A percentile compares a stretch with the other conserved stretches of the same genome.
Conservation (phyloP, 1,139 yeast species). For the Arxiozyma telluris region DNA sequence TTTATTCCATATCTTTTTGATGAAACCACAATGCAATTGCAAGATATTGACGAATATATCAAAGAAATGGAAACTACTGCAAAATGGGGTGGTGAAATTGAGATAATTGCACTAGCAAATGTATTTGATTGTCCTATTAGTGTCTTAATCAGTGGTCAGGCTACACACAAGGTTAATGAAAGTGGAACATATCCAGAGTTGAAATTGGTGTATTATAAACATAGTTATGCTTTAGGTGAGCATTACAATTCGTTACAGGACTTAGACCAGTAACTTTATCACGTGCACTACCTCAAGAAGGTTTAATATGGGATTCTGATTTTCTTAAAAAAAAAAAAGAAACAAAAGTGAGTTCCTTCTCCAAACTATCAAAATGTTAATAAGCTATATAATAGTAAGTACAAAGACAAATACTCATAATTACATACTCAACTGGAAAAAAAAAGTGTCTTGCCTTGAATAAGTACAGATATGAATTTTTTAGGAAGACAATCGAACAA, state of each 20-base stretch:
- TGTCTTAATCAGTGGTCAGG: constrained; percentile 67
- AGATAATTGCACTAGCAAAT: constrained; percentile 68
- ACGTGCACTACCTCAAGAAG: background rate
- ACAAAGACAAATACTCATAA: background rate
- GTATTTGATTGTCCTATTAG: constrained; percentile 63
- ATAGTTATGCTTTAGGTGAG: constrained; percentile 83
- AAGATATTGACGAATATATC: constrained; percentile 63
- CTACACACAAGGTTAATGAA: constrained; percentile 53
- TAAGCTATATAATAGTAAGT: background rate
- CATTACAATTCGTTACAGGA: constrained; percentile 83
- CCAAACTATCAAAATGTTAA: background rate
- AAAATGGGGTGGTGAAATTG: constrained; percentile 96
- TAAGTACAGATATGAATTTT: constrained; percentile 4
- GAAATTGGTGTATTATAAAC: constrained; percentile 72
- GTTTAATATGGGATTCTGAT: no score
- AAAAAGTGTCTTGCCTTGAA: background rate
- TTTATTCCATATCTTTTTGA: constrained; percentile 78
- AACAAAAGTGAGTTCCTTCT: background rate
- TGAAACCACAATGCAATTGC: constrained; percentile 53
- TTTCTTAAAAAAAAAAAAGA: no score
- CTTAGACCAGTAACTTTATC: constrained; percentile 8
- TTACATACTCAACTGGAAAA: background rate
- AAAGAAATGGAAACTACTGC: constrained; percentile 61
- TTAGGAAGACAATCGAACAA: constrained; percentile 26
- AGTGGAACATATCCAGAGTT: constrained; percentile 43